Evolutionary conservation across 78 protist species (phyloP).

Genomic region (Blattamonas nauphoetae): DNA sequence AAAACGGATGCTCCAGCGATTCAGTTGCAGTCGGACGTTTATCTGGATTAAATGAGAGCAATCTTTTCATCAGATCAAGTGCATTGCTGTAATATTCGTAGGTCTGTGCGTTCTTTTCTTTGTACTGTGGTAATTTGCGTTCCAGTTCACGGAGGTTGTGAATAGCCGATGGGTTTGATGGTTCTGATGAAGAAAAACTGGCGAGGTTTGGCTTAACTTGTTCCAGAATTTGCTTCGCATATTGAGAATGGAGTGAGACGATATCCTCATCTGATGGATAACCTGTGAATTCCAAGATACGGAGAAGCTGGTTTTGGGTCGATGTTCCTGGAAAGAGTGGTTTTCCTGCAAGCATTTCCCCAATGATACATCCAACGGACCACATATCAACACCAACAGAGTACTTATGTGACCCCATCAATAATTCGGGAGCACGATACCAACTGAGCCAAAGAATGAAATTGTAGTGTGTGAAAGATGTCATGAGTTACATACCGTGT

Average conservation of each 20-base stretch:
- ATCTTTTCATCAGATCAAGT: constrained; percentile 62
- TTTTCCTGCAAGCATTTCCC: background rate
- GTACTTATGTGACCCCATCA: constrained; percentile 11
- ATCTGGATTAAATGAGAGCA: constrained; percentile 79
- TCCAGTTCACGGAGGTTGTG: too few species aligned
- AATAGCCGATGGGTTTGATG: too few species aligned
- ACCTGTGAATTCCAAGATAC: constrained; percentile 65
- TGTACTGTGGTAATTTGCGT: too few species aligned
- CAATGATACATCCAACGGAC: background rate
- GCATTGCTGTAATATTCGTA: too few species aligned
- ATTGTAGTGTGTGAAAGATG: constrained; percentile 77
- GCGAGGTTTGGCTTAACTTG: too few species aligned
- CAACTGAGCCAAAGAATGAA: constrained; percentile 79
- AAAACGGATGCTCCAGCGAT: constrained; percentile 29
- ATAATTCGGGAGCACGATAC: constrained; percentile 36
- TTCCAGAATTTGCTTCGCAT: constrained; percentile 76
- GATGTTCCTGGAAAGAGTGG: background rate
- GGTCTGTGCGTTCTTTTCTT: too few species aligned
- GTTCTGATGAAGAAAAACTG: too few species aligned
- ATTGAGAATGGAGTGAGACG: constrained; percentile 61
- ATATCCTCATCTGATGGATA: constrained; percentile 59
- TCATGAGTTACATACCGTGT: constrained; percentile 65
- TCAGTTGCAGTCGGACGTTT: constrained; percentile 49
- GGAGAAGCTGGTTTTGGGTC: constrained; percentile 92
- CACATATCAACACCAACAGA: constrained; percentile 30